Evolutionary conservation across 2,329 filamentous ascomycete species (phyloP), one percentile per base, ranked within the genome.

Genomic region (Colletotrichum cereale): DNA sequence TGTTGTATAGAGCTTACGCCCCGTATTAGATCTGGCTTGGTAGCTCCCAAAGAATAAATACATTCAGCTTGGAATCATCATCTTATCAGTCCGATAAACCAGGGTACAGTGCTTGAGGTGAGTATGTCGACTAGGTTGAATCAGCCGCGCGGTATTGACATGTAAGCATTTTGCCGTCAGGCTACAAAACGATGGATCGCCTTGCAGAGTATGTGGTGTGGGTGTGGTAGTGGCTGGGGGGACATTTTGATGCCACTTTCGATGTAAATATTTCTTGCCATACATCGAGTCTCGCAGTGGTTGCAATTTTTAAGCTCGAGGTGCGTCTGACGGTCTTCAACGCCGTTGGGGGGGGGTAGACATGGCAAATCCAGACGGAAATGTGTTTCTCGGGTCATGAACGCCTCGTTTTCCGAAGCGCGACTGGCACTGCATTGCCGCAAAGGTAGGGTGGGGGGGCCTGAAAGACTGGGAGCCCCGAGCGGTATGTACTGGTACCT

Each of bases 401-500:
- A 24, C 16, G 34, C 26, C 24, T 47, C 40, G 34, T 62, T 56
- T 29, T 67, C 26, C 48, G 38, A 67, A 18, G 67, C 26, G 26
- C 55, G 26, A 40, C 21, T 24, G 29, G 21, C 67, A 50, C 47
- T 50, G 38, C 60, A 29, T 58, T 48, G 44, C 67, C 29, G 31
- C 34, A 57, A 55, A 50, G 55, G 62, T 58, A 53, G 72, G 66
- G 48, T 60, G 50, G 61, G 48, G 50, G 55, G 24, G 26, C 11
- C 4, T 5, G 47, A 62, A 50, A 57, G 64, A 65, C 58, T 64
- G 58, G 55, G 40, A 50, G 42, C 12, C 14, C n/a, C 24, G n/a
- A 21, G 26, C 26, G 55, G 40, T n/a, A 48, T 65, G 58, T 67
- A 72, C 40, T 34, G 42, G 55, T 56, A 63, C 57, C 38, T 67